Evolutionary conservation across 345 rosid genomes (phyloP), one percentile per base, ranked within the genome.

Genomic region (Ricinus communis): DNA sequence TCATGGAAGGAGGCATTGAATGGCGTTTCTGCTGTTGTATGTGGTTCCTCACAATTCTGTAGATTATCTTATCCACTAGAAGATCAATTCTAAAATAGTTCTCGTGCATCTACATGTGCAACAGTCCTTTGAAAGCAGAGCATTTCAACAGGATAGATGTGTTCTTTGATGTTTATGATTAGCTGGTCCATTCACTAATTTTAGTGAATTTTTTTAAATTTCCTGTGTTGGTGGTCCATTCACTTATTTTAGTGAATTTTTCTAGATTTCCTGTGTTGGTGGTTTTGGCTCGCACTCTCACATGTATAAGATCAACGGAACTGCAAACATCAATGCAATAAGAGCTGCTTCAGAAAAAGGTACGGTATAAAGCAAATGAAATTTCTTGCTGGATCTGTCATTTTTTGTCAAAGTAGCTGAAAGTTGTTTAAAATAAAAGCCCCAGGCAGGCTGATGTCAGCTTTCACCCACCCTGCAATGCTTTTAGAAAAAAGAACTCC

Each of bases 301-400:
- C 57, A 96, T 96, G 99, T 91, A 96, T 74, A 93, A 96, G 83
- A 88, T 89, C 72, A 96, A 96, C 5, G 99, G 99, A 31, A 89
- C 99, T 65, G 96, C 98, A 62, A 92, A 96, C 82, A 87, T 93
- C 72, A 89, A 90, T 79, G 98, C 98, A 41, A 85, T 96, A 76
- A 85, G 93, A 82, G 95, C 87, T 75, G 99, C 99, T 76, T 76
- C 90, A 21, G 98, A 93, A 67, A 80, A 89, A 83, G 99, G 98
- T 93, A 79, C 45, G 11, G 22, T 52, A 50, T 56, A 45, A 4
- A 36, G 52, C 18, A 36, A 33, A 19, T 49, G 40, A 33, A 38
- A 38, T 62, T 62, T 41, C 21, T 5, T 69, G n/a, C 46, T n/a
- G n/a, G 24, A 5, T 19, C 47, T 18, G 5, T 33, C 55, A 69